A percentile compares a stretch with the other conserved stretches of the same genome.
Conservation (phyloP, 768 basidiomycete species). For the Favolaschia claudopus region DNA sequence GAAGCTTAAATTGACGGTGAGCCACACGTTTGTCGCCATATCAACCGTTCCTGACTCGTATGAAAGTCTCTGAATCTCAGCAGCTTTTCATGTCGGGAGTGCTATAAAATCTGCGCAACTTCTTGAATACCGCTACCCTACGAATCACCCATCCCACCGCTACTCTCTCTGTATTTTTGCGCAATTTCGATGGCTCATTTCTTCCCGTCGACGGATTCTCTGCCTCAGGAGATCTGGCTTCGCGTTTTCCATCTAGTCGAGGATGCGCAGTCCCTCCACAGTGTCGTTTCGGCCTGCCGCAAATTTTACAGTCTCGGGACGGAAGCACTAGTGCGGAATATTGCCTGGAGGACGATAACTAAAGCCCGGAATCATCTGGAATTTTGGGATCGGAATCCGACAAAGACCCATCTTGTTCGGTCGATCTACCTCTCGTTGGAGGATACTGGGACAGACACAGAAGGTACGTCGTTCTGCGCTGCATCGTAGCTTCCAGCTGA, state of each 20-base stretch:
- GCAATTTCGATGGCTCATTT: no score
- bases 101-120: no score
- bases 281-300: slow-evolving; percentile 8
- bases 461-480: neutral
- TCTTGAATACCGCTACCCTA: no score
- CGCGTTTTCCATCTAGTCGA: slow-evolving; percentile 3
- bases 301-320: slow-evolving; percentile 6
- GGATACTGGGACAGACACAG: no score
- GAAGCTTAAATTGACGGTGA: no score
- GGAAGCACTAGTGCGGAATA: slow-evolving; percentile 9
- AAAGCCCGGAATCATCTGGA: slow-evolving; percentile 3
- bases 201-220: neutral
- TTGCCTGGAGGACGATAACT: slow-evolving; percentile 2
- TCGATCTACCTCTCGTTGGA: neutral
- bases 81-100: no score
- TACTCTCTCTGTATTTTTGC: no score
- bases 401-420: slow-evolving; percentile 12
- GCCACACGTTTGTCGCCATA: no score
- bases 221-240: slow-evolving; percentile 21
- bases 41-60: no score
- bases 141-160: no score
- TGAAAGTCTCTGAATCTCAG: no score
- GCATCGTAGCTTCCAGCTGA: neutral
- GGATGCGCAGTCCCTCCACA: neutral
- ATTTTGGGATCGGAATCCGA: slow-evolving; percentile 7